phyloP scores from a whole-genome alignment of 495 filamentous ascomycete species.

The Lichina pygmaea region DNA sequence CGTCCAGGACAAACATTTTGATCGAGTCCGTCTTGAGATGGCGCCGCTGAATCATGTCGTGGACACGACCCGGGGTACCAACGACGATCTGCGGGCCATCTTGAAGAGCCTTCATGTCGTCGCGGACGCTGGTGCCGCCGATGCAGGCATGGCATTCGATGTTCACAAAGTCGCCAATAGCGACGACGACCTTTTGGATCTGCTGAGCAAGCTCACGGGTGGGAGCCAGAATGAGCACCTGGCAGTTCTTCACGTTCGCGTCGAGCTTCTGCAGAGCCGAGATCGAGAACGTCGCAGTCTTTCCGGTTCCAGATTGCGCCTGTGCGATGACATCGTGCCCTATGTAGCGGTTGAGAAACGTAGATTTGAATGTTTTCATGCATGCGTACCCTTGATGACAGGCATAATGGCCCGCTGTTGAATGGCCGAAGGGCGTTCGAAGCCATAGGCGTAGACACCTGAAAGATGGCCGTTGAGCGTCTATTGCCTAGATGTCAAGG shows the following conservation, averaged over 20 bases:
- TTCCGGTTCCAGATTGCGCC: conserved; percentile 97
- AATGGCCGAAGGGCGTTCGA: conserved; percentile 96
- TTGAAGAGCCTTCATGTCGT: conserved; percentile 90
- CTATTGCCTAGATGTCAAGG: conserved; percentile 37
- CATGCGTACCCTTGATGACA: conserved; percentile 88
- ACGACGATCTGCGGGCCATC: conserved; percentile 97
- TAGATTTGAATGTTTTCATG: conserved; percentile 5
- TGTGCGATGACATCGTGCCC: conserved; percentile 86
- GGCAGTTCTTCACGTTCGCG: conserved; percentile 30
- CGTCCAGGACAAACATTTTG: conserved; percentile 98
- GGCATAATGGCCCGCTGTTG: conserved; percentile 99
- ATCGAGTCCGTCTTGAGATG: conserved; percentile 81
- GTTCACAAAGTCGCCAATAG: conserved; percentile 98
- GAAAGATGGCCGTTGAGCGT: background rate
- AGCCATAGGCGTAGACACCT: conserved; percentile 99
- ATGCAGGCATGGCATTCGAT: conserved; percentile 98
- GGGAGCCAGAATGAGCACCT: conserved; percentile 82
- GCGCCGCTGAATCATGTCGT: conserved; percentile 96
- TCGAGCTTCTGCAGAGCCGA: conserved; percentile 69
- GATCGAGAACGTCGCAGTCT: conserved; percentile 97
- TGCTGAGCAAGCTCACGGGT: conserved; percentile 95
- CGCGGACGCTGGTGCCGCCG: conserved; percentile 87
- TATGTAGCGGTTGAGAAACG: background rate
- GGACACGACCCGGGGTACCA: conserved; percentile 83
- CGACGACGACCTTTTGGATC: conserved; percentile 94